phyloP scores from a whole-genome alignment of 805 yeast genomes.

The Candida stauntonica region DNA sequence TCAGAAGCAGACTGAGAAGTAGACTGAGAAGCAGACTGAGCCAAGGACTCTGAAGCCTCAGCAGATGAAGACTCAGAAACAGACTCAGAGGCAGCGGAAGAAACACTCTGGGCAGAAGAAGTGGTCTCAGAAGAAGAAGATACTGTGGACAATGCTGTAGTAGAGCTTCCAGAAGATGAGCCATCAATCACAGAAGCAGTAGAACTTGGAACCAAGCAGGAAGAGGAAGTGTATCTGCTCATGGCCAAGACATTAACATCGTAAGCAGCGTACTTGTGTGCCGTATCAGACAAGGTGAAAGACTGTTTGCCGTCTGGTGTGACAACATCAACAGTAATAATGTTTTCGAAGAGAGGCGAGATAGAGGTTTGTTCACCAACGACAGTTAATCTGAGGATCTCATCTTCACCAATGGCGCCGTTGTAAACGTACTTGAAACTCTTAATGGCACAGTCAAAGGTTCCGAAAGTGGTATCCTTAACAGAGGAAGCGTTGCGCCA shows the following conservation, averaged over 20 bases:
- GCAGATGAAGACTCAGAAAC: no score
- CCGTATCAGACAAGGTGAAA: neutral
- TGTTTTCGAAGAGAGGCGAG: neutral
- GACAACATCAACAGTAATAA: neutral
- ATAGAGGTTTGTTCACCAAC: neutral
- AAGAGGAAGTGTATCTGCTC: neutral
- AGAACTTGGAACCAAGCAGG: no score
- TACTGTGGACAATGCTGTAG: neutral
- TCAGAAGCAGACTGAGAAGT: neutral
- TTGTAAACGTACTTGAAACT: neutral
- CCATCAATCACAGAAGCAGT: neutral
- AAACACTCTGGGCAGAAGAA: neutral
- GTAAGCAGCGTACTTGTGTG: neutral
- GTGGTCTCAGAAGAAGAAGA: neutral
- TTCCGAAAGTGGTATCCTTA: no score
- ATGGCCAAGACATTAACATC: neutral
- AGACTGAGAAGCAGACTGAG: neutral
- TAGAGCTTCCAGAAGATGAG: neutral
- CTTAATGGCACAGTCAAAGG: neutral
- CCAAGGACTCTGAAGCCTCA: no score
- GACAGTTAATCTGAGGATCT: neutral
- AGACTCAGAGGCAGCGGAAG: neutral
- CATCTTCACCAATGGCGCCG: conserved; percentile 2
- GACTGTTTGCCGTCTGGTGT: neutral
- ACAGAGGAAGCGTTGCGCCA: neutral